Evolutionary conservation across 2,329 filamentous ascomycete genomes (phyloP), one percentile per base, ranked within the genome.

Genomic region (Monosporascus sp.): DNA sequence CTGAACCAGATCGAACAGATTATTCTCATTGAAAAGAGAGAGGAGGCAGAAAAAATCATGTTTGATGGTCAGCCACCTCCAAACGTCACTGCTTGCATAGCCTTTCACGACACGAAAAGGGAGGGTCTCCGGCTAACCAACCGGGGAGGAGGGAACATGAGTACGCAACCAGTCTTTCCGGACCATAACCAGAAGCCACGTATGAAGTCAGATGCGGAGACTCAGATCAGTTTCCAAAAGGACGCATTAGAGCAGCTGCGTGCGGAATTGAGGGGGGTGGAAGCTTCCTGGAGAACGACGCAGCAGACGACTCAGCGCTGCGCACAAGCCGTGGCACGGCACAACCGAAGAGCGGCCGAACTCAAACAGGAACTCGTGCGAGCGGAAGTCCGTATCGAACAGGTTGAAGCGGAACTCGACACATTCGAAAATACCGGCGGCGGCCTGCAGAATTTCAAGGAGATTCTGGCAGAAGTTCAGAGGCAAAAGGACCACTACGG

Each of bases 1-100:
- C 86, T 85, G 56, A 81, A 90, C 60, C 72, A 74, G 6, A 90
- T 97, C 50, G 94, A 99, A 56, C 92, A 97, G 68, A 83, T 86
- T 7, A 82, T 96, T 6, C 76, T 99, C 1, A 83, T 97, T 51
- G 76, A 84, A 51, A 76, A 86, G 31, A 77, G 88, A 27, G 69
- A 77, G 1, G 80, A 89, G 52, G 94, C 86, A 1, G 77, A 86
- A 44, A 72, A 77, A 4, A 80, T 89, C 46, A 89, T 96, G 80
- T 83, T 87, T 55, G 76, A 79, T 50, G 77, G 75, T 22, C 72
- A 72, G 41, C 74, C 74, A n/a, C 84, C 86, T 1, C 77, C 71
- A 15, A 93, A 96, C 57, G 89, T 93, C 11, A 81, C 76, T 50
- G 81, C 84, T 52, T 93, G 89, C 60, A 83, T 94, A 54, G 81